Conservation (phyloP, 1,284 basidiomycete species). For the Inonotus obliquus region DNA sequence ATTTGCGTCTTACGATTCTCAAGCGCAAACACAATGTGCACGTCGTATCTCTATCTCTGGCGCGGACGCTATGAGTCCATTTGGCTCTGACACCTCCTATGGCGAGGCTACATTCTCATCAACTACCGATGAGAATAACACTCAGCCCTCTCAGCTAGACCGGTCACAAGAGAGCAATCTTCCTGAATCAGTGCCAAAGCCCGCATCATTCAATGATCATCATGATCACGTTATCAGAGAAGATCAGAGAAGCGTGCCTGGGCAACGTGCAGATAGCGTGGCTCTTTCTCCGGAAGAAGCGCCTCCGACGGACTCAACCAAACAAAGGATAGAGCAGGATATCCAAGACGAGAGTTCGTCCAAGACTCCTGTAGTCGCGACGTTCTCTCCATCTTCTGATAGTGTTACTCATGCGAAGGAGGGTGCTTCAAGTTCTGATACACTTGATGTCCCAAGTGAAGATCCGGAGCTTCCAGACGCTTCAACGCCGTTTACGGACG, state of each 20-base stretch:
- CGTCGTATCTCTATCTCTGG: constrained; percentile 7
- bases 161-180: neutral
- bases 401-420: neutral
- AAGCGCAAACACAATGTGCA: neutral
- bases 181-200: neutral
- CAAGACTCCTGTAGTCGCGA: constrained; percentile 5
- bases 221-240: neutral
- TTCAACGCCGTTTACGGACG: constrained; percentile 4
- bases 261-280: neutral
- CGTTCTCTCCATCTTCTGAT: neutral
- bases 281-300: neutral
- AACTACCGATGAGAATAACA: neutral
- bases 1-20: constrained; percentile 1
- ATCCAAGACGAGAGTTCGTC: constrained; percentile 1
- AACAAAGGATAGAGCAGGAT: neutral
- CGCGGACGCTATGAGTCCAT: constrained; percentile 1
- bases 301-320: neutral
- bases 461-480: neutral
- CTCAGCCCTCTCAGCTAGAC: neutral
- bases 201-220: neutral
- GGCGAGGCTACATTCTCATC: neutral
- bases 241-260: neutral
- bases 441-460: neutral
- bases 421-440: neutral
- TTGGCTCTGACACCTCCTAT: neutral